These are phyloP conservation scores for Tremellales sp. DNA, from an alignment of 1,284 basidiomycete species.

Conservation along the genomic window DNA sequence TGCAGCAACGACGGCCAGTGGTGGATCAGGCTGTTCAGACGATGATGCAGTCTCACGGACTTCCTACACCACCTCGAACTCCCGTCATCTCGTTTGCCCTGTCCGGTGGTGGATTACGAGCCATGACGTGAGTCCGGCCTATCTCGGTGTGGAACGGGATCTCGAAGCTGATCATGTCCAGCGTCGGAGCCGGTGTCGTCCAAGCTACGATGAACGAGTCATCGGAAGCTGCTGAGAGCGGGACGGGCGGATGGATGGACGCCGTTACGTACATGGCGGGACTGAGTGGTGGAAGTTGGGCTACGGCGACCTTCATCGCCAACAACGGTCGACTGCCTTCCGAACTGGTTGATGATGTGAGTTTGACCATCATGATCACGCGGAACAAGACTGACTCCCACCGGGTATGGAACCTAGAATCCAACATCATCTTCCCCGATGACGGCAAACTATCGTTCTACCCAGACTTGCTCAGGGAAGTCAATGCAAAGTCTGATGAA, in stretches of 20 bases:
- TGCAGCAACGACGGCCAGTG: conserved; percentile 20
- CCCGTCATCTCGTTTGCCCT: conserved; percentile 49
- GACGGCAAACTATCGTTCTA: conserved; percentile 49
- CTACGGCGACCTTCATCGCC: conserved; percentile 39
- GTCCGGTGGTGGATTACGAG: conserved; percentile 52
- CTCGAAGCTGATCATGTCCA: conserved; percentile 1
- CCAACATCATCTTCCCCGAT: conserved; percentile 49
- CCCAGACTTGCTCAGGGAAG: conserved; percentile 41
- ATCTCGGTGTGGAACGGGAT: background rate
- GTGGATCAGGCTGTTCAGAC: conserved; percentile 28
- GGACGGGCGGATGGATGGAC: conserved; percentile 44
- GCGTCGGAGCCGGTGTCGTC: conserved; percentile 20
- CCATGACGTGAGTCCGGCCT: conserved; percentile 45
- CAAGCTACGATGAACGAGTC: conserved; percentile 21
- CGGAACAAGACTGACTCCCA: background rate
- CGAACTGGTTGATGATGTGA: conserved; percentile 36
- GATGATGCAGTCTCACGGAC: conserved; percentile 22
- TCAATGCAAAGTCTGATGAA: conserved; percentile 35
- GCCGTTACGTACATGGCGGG: conserved; percentile 46
- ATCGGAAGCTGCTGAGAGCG: conserved; percentile 25
- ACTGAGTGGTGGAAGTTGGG: conserved; percentile 47
- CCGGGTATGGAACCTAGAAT: conserved; percentile 48
- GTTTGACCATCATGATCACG: conserved; percentile 5
- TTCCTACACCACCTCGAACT: conserved; percentile 35
- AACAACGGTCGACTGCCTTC: conserved; percentile 38